Evolutionary conservation across 306 rosid species (phyloP), one percentile per base, ranked within the genome.

Genomic region (Prunus campanulata): DNA sequence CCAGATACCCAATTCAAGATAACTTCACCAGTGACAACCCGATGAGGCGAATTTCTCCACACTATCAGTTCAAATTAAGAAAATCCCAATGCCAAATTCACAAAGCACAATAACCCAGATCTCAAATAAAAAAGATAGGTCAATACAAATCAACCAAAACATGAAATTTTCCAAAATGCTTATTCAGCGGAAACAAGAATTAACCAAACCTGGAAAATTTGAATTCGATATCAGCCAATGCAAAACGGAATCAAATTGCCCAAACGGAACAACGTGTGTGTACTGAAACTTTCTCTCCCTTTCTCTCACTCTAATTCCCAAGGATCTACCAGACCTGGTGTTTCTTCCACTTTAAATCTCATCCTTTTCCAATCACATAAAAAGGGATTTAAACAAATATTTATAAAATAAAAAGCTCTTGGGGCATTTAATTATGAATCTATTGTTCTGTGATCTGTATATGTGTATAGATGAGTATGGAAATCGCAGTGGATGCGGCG

Each of bases 401-500:
- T 30, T 3, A 13, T 22, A 13, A 7, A 46, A 10, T 14, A 20
- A 27, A 18, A 67, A 68, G 18, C 19, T 2, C 39, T 72, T 27
- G 6, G 10, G 49, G 79, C 66, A 66, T 75, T 5, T 16, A 62
- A 68, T 81, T 80, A 66, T 18, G 79, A 60, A 80, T 82, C 83
- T 27, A 66, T 83, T 83, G 82, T 85, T 85, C 73, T 76, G 59
- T 74, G 82, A 80, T 80, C 83, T 65, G 70, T 75, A 59, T 48
- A 68, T 67, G 80, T 72, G 80, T 27, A 27, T 32, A 32, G 80
- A 90, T 88, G 88, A 91, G 80, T 52, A 89, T 89, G 99, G 98
- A 96, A 83, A 89, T 89, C 54, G 85, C 78, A 81, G 71, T 70
- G 81, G 98, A 96, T 84, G 84, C 75, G 88, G 90, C 91, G 88